Evolutionary conservation across 1,139 yeast species (phyloP), one percentile per base, ranked within the genome.

Genomic region (Yamadazyma friedrichii): DNA sequence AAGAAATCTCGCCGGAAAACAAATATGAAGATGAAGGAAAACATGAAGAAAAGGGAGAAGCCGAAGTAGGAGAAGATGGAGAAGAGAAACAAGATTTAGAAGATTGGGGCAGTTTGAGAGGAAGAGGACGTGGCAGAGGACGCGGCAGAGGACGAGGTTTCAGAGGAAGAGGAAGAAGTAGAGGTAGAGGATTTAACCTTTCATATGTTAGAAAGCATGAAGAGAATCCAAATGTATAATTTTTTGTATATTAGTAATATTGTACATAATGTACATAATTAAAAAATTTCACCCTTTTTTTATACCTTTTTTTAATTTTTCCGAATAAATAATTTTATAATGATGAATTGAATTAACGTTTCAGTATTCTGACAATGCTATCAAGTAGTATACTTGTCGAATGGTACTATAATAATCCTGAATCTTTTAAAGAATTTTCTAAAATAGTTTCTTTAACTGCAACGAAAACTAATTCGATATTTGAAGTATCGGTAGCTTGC

Each of bases 401-500:
- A 25, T 54, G 24, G 8, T 20, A 20, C 24, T 48, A 80, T 48
- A 88, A 67, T 41, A 89, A 78, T 39, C 97, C 97, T 51, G 94
- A 84, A 55, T 88, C 96, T 61, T 82, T 81, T 50, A 89, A 74
- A 22, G 89, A 75, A 59, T 89, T 89, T 55, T 88, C 95, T 58
- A 89, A 71, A 41, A 89, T 85, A 3, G 96, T 87, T 61, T 88
- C 96, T 58, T 84, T 85, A 26, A 89, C 93, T 12, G 95, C 95
- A 3, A 95, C 95, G 69, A 89, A 88, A 6, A 89, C 96, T 54
- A 88, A 68, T 55, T 85, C 81, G 49, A 89, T 88, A 59, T 89
- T 89, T 22, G 88, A 82, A 8, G 97, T 88, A 60, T 89, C 96
- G 1, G 96, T 89, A 1, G 97, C 97, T 59, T 89, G 96, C 3